A percentile compares a stretch with the other conserved stretches of the same genome.
Conservation (phyloP, 2,329 filamentous ascomycete species). For the Emmonsia crescens region DNA sequence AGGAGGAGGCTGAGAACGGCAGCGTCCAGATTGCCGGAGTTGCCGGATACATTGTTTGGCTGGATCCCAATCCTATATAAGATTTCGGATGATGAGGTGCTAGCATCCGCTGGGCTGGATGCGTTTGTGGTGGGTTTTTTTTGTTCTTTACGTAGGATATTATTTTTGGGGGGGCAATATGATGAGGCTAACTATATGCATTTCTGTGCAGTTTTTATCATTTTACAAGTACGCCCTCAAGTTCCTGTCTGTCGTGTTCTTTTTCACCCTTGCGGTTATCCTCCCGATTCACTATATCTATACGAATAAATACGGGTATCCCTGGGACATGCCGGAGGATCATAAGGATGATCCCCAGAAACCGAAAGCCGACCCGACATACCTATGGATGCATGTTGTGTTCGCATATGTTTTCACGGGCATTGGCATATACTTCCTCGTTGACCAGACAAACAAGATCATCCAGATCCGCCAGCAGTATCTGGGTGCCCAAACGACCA, state of each 20-base stretch:
- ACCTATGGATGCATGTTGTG: slow-evolving; percentile 86
- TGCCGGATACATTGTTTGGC: slow-evolving; percentile 77
- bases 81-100: slow-evolving; percentile 79
- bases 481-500: slow-evolving; percentile 83
- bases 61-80: slow-evolving; percentile 83
- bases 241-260: slow-evolving; percentile 65
- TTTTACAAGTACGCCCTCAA: slow-evolving; percentile 95
- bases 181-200: slow-evolving; percentile 4
- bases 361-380: slow-evolving; percentile 36
- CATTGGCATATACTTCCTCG: slow-evolving; percentile 71
- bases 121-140: slow-evolving; percentile 64
- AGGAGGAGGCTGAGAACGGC: slow-evolving; percentile 64
- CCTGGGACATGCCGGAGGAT: slow-evolving; percentile 24
- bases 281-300: slow-evolving; percentile 73
- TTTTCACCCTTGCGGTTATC: slow-evolving; percentile 72
- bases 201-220: slow-evolving; percentile 54
- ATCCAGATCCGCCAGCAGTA: slow-evolving; percentile 83
- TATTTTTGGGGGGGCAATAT: background rate
- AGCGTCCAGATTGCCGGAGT: slow-evolving; percentile 58
- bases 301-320: slow-evolving; percentile 31
- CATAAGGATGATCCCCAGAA: slow-evolving; percentile 20
- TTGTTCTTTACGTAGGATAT: background rate
- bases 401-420: slow-evolving; percentile 89
- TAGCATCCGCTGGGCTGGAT: slow-evolving; percentile 83
- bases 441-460: slow-evolving; percentile 71